Conservation (phyloP, 139 green algal genomes). For the Coelastrella sp. region DNA sequence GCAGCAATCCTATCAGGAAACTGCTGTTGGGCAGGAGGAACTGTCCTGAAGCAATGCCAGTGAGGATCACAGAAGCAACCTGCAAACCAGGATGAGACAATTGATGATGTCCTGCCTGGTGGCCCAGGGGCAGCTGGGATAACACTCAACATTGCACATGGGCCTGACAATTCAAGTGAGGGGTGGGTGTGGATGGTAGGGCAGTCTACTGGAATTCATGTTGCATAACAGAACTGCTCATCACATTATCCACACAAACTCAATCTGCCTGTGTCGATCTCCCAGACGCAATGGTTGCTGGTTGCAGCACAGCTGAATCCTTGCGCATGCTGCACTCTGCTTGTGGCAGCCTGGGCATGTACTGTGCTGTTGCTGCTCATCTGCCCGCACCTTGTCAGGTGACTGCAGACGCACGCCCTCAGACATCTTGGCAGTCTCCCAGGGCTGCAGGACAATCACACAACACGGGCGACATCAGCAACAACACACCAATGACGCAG, state of each 20-base stretch:
- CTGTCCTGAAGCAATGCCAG: constrained; percentile 55
- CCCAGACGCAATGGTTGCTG: too few relatives aligned
- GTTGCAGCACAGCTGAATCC: too few relatives aligned
- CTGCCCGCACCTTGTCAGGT: background rate
- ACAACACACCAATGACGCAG: background rate
- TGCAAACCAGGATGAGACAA: constrained; percentile 23
- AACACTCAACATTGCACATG: background rate
- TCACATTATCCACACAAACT: too few relatives aligned
- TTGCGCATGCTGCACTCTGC: too few relatives aligned
- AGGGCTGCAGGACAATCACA: background rate
- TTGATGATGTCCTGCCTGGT: too few relatives aligned
- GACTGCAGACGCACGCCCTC: background rate
- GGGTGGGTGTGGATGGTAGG: background rate
- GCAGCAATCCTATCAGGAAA: constrained; percentile 62
- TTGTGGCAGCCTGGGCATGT: background rate
- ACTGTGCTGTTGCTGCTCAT: background rate
- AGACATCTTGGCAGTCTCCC: constrained; percentile 24
- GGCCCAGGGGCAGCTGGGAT: background rate
- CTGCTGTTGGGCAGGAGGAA: constrained; percentile 76
- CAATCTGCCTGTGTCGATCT: too few relatives aligned
- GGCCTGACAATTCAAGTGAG: background rate
- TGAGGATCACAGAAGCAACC: constrained; percentile 67
- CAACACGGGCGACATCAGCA: background rate
- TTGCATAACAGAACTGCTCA: too few relatives aligned
- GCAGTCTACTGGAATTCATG: too few relatives aligned